Conservation (phyloP, 2,329 filamentous ascomycete genomes). For the Penicillium aurantiogriseum region DNA sequence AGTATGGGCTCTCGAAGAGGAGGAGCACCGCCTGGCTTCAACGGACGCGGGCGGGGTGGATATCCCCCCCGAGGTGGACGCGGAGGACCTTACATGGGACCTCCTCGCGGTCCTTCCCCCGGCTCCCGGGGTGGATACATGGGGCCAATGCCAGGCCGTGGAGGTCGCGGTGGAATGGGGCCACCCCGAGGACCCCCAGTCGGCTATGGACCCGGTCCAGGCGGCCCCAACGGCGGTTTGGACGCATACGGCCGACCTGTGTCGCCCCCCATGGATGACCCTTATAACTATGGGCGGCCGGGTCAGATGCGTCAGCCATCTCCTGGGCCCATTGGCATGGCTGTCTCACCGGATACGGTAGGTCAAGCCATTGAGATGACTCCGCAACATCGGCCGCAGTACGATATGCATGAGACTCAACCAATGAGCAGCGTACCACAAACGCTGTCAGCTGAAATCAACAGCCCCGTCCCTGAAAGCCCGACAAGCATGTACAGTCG, state of each 20-base stretch:
- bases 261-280: slow-evolving; percentile 27
- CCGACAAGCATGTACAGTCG: slow-evolving; percentile 71
- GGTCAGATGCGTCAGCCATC: slow-evolving; percentile 30
- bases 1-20: slow-evolving; percentile 46
- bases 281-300: slow-evolving; percentile 23
- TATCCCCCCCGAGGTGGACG: slow-evolving; percentile 49
- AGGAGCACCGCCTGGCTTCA: slow-evolving; percentile 45
- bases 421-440: slow-evolving; percentile 24
- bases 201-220: slow-evolving; percentile 46
- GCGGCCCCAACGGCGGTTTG: slow-evolving; percentile 35
- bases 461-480: slow-evolving; percentile 49
- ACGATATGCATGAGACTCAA: slow-evolving; percentile 36
- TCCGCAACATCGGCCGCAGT: slow-evolving; percentile 55
- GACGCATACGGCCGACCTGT: slow-evolving; percentile 38
- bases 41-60: slow-evolving; percentile 57
- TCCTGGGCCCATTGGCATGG: slow-evolving; percentile 36
- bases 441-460: slow-evolving; percentile 27
- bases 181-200: slow-evolving; percentile 39
- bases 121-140: slow-evolving; percentile 46
- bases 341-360: slow-evolving; percentile 41
- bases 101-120: slow-evolving; percentile 33
- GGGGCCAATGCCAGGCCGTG: slow-evolving; percentile 36
- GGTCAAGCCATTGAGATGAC: slow-evolving; percentile 80
- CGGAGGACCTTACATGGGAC: slow-evolving; percentile 40
- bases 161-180: slow-evolving; percentile 43